Percentiles rank a stretch among this genome's conserved stretches.
These are phyloP conservation scores for Penicillium verhagenii DNA, from an alignment of 495 filamentous ascomycete genomes.

Conservation along the genomic window DNA sequence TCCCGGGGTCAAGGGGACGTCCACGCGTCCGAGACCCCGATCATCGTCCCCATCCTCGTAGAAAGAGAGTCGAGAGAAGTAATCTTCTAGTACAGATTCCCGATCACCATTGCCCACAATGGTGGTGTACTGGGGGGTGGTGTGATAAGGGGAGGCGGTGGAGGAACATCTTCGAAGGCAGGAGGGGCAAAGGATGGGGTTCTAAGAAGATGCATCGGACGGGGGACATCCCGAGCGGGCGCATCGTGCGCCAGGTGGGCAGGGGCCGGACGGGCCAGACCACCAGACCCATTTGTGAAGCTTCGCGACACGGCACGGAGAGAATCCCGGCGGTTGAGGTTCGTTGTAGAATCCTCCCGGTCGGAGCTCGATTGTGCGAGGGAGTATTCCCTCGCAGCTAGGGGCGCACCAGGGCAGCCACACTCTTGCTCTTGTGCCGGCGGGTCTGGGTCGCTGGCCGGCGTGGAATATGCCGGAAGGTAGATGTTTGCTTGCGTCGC, in stretches of 20 bases:
- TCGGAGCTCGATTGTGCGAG: constrained; percentile 33
- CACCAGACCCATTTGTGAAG: constrained; percentile 47
- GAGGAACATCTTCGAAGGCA: constrained; percentile 81
- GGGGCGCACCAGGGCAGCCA: constrained; percentile 71
- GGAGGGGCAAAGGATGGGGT: constrained; percentile 87
- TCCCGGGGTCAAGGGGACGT: constrained; percentile 68
- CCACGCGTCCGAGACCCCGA: constrained; percentile 51
- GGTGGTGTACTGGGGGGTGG: constrained; percentile 84
- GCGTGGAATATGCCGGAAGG: constrained; percentile 78
- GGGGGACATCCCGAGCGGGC: constrained; percentile 32
- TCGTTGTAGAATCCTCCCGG: constrained; percentile 24
- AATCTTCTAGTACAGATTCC: constrained; percentile 80
- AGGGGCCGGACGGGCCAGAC: constrained; percentile 46
- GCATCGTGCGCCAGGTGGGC: constrained; percentile 48
- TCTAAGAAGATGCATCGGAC: constrained; percentile 90
- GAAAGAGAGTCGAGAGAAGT: constrained; percentile 72
- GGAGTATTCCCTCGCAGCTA: constrained; percentile 39
- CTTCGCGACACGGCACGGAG: constrained; percentile 35
- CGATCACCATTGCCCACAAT: constrained; percentile 78
- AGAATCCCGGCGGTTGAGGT: constrained; percentile 13
- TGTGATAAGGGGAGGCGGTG: constrained; percentile 80
- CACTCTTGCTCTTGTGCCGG: constrained; percentile 60
- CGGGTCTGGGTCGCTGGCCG: constrained; percentile 47
- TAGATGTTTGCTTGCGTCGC: constrained; percentile 89
- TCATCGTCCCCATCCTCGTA: constrained; percentile 61